Evolutionary conservation across 1,284 basidiomycete genomes (phyloP).

Genomic region (Porogramme epimiltina): DNA sequence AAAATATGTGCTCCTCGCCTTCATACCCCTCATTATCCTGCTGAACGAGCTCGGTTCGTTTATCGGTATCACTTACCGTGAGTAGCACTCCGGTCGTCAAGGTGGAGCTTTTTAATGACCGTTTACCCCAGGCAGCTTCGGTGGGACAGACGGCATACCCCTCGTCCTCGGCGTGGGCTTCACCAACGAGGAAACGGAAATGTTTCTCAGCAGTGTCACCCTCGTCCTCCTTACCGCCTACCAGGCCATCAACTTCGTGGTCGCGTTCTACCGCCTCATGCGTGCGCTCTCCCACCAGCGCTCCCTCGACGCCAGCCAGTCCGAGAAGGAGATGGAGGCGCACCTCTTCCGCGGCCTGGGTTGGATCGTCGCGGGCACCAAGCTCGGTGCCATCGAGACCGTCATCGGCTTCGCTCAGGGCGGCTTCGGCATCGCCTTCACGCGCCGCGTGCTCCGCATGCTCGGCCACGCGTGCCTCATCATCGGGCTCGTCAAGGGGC

Average conservation of each 20-base stretch:
- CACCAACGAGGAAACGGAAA: conserved; percentile 37
- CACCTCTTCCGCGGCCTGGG: conserved; percentile 59
- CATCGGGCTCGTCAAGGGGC: conserved; percentile 63
- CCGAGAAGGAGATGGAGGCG: conserved; percentile 41
- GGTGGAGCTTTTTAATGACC: background rate
- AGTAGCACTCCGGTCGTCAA: conserved; percentile 25
- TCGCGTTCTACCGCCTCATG: conserved; percentile 59
- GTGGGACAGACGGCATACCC: conserved; percentile 2
- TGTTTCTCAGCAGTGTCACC: conserved; percentile 58
- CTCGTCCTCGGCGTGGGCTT: conserved; percentile 46
- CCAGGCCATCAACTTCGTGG: conserved; percentile 57
- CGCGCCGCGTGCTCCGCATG: conserved; percentile 59
- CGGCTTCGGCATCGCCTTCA: conserved; percentile 52
- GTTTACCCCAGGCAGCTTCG: conserved; percentile 10
- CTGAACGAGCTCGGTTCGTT: conserved; percentile 68
- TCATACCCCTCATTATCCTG: conserved; percentile 55
- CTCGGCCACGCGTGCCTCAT: conserved; percentile 54
- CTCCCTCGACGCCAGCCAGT: conserved; percentile 45
- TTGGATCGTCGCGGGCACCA: conserved; percentile 62
- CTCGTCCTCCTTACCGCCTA: conserved; percentile 58
- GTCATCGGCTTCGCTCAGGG: conserved; percentile 61
- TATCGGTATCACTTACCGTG: conserved; percentile 58
- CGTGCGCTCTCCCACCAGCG: conserved; percentile 51
- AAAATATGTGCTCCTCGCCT: conserved; percentile 48
- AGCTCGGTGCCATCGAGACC: conserved; percentile 65